Base-by-base conservation (phyloP, 2,329 filamentous ascomycete genomes). In the Colletotrichum tanaceti region DNA sequence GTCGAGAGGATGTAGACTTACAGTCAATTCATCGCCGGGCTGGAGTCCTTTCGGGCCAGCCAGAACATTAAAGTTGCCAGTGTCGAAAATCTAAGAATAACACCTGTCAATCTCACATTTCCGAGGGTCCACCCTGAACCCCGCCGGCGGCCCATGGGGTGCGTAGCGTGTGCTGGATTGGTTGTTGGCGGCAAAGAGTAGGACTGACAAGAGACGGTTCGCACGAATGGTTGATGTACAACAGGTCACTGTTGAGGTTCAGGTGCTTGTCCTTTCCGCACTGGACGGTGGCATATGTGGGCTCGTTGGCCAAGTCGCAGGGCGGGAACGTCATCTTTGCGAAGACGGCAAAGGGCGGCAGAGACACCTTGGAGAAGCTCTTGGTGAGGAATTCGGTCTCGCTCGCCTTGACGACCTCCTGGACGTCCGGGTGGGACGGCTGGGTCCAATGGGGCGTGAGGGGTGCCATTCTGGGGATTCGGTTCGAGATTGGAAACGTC, bases 201-300 rank as follows among this genome's bases (percentile, higher is more conserved):
- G n/a, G n/a, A 85, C 86, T 81, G 70, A 90, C 87, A 68, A 91
- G 82, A 75, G 86, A 87, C 28, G 89, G 89, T 73, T 89, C 87
- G 78, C 89, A 91, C 5, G 86, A 89, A 79, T 91, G 89, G 77
- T 91, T 91, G 72, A 90, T 88, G 78, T 90, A 91, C 53, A 91
- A 77, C 74, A 91, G 75, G 74, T 91, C 89, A 73, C 86, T 89
- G 80, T 91, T 91, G 50, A 91, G 80, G 73, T 87, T 85, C 73
- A 91, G 78, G 75, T 91, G 89, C 65, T 79, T 79, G 72, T 86
- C 77, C 62, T 79, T 79, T 68, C 83, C 86, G 70, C 85, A 85
- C 78, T 91, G 89, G 32, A 91, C 88, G 2, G 89, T 90, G 38
- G 88, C 87, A 73, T 91, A 91, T 13, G 87, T 90, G 3, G 87